Conservation (phyloP, 192 early-diverging fungal species). For the Geosiphon pyriformis region DNA sequence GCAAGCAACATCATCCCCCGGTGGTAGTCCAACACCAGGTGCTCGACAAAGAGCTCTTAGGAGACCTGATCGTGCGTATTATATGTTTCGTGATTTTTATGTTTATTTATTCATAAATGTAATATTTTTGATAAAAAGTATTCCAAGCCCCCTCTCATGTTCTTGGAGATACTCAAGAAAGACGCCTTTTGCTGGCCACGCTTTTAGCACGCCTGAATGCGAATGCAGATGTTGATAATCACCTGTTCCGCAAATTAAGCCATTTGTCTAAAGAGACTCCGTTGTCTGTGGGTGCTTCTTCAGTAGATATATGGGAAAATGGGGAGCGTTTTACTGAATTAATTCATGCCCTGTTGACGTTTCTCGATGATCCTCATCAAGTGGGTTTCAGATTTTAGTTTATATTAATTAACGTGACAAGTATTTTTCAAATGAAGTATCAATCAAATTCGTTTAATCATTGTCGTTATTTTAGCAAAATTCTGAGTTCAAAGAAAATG, state of each 20-base stretch:
- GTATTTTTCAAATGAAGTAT: not conserved
- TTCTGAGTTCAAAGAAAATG: slow-evolving; percentile 11
- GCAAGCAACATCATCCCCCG: not conserved
- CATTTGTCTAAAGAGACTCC: slow-evolving; percentile 11
- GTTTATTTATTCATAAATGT: too few relatives aligned
- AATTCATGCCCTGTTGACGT: slow-evolving; percentile 9
- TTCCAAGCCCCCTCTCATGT: too few relatives aligned
- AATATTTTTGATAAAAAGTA: too few relatives aligned
- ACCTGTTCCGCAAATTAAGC: slow-evolving; percentile 7
- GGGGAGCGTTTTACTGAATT: slow-evolving; percentile 17
- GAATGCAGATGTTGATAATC: slow-evolving; percentile 7
- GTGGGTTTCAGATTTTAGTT: too few relatives aligned
- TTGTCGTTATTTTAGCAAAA: slow-evolving; percentile 4
- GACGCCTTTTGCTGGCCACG: slow-evolving; percentile 8
- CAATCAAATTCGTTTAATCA: not conserved
- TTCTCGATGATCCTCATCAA: slow-evolving; percentile 12
- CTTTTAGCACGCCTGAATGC: slow-evolving; percentile 5
- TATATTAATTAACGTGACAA: not conserved
- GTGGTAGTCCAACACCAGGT: not conserved
- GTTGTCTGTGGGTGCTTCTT: not conserved
- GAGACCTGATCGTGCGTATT: slow-evolving; percentile 3
- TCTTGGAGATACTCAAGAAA: slow-evolving; percentile 9
- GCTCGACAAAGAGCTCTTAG: slow-evolving; percentile 14
- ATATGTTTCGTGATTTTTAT: not conserved
- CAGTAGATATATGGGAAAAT: slow-evolving; percentile 21